Percentiles rank a stretch among this genome's conserved stretches.
Conservation (phyloP, 2,329 filamentous ascomycete species). For the Sclerotinia minor region DNA sequence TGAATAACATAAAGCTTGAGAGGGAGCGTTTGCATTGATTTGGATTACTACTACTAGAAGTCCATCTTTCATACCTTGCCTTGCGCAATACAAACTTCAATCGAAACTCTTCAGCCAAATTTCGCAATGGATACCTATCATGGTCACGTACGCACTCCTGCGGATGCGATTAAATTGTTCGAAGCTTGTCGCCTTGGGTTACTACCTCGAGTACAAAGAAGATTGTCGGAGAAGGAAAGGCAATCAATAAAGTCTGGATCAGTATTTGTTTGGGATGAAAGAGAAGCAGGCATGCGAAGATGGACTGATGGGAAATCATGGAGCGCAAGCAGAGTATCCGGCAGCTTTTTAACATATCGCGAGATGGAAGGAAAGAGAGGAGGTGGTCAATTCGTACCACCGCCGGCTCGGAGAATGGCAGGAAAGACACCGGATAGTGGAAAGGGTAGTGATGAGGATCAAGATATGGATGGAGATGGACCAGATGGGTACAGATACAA, state of each 20-base stretch:
- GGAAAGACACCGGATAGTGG: slow-evolving; percentile 83
- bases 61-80: slow-evolving; percentile 2
- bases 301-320: slow-evolving; percentile 99
- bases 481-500: slow-evolving; percentile 94
- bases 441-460: slow-evolving; percentile 78
- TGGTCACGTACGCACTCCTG: slow-evolving; percentile 91
- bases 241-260: slow-evolving; percentile 95
- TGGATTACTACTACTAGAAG: not conserved
- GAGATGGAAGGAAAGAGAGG: slow-evolving; percentile 99
- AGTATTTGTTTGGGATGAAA: slow-evolving; percentile 99
- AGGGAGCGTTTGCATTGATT: not conserved
- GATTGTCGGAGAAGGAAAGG: slow-evolving; percentile 96
- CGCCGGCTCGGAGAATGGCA: slow-evolving; percentile 54
- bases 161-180: slow-evolving; percentile 97
- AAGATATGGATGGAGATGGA: slow-evolving; percentile 66
- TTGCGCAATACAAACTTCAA: slow-evolving; percentile 2
- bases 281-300: slow-evolving; percentile 94
- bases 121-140: slow-evolving; percentile 89
- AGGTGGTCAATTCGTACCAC: slow-evolving; percentile 66
- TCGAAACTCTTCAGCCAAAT: slow-evolving; percentile 24
- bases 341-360: slow-evolving; percentile 94
- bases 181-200: slow-evolving; percentile 91
- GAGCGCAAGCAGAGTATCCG: slow-evolving; percentile 96
- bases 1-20: not conserved
- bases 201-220: slow-evolving; percentile 85